Evolutionary conservation across 2,329 filamentous ascomycete genomes (phyloP), one percentile per base, ranked within the genome.

Genomic region (Lachnellula hyalina): DNA sequence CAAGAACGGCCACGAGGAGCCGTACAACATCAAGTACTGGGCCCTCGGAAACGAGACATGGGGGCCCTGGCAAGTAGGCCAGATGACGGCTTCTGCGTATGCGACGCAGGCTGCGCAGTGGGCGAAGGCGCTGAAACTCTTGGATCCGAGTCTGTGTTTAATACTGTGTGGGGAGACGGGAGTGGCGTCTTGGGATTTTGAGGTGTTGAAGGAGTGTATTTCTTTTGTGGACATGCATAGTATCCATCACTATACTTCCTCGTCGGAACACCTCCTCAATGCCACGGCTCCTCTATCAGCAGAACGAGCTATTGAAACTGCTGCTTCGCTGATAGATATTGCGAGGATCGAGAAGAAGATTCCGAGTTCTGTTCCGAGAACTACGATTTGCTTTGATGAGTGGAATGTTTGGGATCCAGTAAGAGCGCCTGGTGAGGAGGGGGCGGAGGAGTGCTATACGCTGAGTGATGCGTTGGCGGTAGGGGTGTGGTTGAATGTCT

Each of bases 21-120:
- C 89, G 4, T 93, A 93, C 72, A 85, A 85, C 56, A 81, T 92
- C 65, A 90, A 89, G 72, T 93, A 92, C 76, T 94, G 89, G 89
- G 88, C 87, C 1, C 80, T 94, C 25, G 89, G 89, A 9, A 94
- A 94, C 71, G 83, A 86, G 65, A 65, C 66, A 59, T 70, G 66
- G 65, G 68, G 68, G 49, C 64, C 68, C 7, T 70, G 67, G 66
- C 78, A 82, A 70, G 78, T 82, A 34, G 79, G 74, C 38, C 76
- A 81, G 65, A 77, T 80, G 73, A 81, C 76, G 36, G 78, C 80
- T 61, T 75, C 79, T 62, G 77, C 77, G 64, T 83, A 82, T 63
- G 75, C 79, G 25, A 77, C 80, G 60, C 76, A 75, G 54, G 80
- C 80, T 14, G 77, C 77, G 51, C 79, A 82, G 68, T 83, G 79